Base-by-base conservation (phyloP, 371 early-diverging fungal genomes). In the Syncephalastrum racemosum region DNA sequence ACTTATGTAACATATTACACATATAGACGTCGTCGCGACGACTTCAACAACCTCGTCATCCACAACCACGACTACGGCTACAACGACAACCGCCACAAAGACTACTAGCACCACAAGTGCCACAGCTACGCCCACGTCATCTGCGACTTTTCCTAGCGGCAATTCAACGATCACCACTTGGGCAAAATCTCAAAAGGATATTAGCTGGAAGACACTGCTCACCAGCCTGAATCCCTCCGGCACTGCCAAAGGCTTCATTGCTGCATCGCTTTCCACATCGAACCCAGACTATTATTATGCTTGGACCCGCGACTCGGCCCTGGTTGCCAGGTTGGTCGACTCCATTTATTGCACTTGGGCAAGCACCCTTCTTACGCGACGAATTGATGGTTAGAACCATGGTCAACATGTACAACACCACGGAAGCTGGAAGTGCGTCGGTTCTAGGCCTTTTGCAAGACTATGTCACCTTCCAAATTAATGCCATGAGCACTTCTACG, bases 291-390 rank as follows among this genome's bases (percentile, higher is more conserved):
- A 93, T 75, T 91, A 73, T 41, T 93, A 86, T 60, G 62, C 79
- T 16, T 93, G 93, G 93, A 79, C 82, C 6, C 76, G 93, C 16
- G 93, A 93, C 46, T 68, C 87, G 10, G 84, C 86, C 2, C 65
- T 92, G 13, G 77, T 31, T 31, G 36, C 36, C 36, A 31, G 36
- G 36, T 31, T 10, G 2, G 36, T 31, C 10, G 12, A 7, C 10
- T 10, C 10, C 1, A 27, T 27, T 27, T 7, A 10, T 31, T 31
- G 10, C 36, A 31, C 2, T 7, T 31, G 36, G 36, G 10, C 36
- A 31, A 0, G 10, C 6, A 31, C 10, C 2, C 36, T 31, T 31
- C 36, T 31, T 31, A 31, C 36, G 5, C 2, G 6, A 10, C 6
- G 10, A 10, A 10, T 12, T 31, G 0, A 31, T 75, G 1, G 73